These are phyloP conservation scores for Bipolaris victoriae DNA, from an alignment of 2,329 filamentous ascomycete species.

Conservation along the genomic window DNA sequence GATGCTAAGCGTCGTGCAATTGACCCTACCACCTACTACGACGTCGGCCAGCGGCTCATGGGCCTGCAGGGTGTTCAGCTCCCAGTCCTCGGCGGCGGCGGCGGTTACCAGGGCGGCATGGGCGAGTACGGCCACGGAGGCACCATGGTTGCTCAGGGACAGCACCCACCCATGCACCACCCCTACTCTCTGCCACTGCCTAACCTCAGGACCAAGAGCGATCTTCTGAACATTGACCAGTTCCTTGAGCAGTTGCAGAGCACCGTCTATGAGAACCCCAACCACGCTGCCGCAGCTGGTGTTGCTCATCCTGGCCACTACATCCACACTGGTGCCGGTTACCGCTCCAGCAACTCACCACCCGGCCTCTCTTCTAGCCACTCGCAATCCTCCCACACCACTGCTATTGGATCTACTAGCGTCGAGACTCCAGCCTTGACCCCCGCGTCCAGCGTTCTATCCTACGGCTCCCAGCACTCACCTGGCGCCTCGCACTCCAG, in stretches of 20 bases:
- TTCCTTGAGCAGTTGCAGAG: constrained; percentile 95
- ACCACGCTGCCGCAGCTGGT: constrained; percentile 77
- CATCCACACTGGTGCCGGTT: constrained; percentile 58
- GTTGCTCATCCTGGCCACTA: constrained; percentile 79
- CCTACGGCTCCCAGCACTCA: constrained; percentile 79
- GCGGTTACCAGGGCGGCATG: constrained; percentile 48
- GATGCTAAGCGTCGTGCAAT: constrained; percentile 90
- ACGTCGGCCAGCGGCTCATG: constrained; percentile 87
- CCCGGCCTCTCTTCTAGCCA: constrained; percentile 47
- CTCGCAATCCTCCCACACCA: constrained; percentile 60
- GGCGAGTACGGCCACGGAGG: constrained; percentile 62
- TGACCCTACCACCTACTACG: constrained; percentile 85
- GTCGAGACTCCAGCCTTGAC: constrained; percentile 76
- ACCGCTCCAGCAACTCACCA: constrained; percentile 66
- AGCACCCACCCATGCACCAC: constrained; percentile 73
- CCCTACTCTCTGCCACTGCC: constrained; percentile 86
- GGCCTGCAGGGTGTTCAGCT: constrained; percentile 74
- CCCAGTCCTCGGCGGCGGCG: constrained; percentile 38
- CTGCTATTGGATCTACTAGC: constrained; percentile 49
- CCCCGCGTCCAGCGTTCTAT: constrained; percentile 75
- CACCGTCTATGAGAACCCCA: constrained; percentile 92
- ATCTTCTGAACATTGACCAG: constrained; percentile 91
- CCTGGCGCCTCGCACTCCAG: constrained; percentile 66
- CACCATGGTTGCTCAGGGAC: constrained; percentile 60
- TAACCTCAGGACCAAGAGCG: constrained; percentile 90